Percentiles rank a stretch among this genome's conserved stretches.
phyloP scores from a whole-genome alignment of 192 early-diverging fungal species.

The Umbelopsis isabellina region DNA sequence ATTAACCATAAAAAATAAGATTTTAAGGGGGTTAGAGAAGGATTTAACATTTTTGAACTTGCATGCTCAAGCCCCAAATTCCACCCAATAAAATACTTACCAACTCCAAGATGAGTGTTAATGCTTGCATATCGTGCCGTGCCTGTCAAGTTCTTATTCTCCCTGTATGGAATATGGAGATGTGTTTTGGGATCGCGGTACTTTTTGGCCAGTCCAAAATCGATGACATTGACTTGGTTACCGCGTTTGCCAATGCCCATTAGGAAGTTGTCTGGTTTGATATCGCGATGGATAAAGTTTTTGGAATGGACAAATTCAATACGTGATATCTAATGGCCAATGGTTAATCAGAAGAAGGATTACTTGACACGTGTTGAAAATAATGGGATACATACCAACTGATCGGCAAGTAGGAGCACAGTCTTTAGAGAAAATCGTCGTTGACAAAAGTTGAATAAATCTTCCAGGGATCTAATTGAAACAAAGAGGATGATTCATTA shows the following conservation, averaged over 20 bases:
- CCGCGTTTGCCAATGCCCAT: slow-evolving; percentile 83
- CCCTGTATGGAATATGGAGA: slow-evolving; percentile 87
- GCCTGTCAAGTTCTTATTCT: slow-evolving; percentile 89
- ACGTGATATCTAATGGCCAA: slow-evolving; percentile 48
- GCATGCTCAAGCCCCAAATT: neutral
- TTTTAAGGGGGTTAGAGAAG: slow-evolving; percentile 3
- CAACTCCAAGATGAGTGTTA: slow-evolving; percentile 79
- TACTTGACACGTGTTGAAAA: neutral
- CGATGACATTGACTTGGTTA: slow-evolving; percentile 84
- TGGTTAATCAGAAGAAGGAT: neutral
- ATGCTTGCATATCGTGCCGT: slow-evolving; percentile 90
- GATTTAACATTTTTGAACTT: neutral
- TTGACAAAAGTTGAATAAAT: slow-evolving; percentile 89
- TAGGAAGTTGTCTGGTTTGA: slow-evolving; percentile 91
- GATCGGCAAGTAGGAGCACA: slow-evolving; percentile 83
- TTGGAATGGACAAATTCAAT: slow-evolving; percentile 74
- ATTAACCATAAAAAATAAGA: neutral
- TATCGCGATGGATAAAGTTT: slow-evolving; percentile 87
- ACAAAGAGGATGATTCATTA: neutral
- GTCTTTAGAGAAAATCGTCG: slow-evolving; percentile 89
- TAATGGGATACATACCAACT: slow-evolving; percentile 58
- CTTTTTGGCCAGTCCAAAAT: slow-evolving; percentile 91
- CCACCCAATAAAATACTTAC: slow-evolving; percentile 43
- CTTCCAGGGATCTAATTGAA: slow-evolving; percentile 65
- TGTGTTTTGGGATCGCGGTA: slow-evolving; percentile 85